Evolutionary conservation across 768 basidiomycete species (phyloP).

Genomic region (Podaxis mareebaensis): DNA sequence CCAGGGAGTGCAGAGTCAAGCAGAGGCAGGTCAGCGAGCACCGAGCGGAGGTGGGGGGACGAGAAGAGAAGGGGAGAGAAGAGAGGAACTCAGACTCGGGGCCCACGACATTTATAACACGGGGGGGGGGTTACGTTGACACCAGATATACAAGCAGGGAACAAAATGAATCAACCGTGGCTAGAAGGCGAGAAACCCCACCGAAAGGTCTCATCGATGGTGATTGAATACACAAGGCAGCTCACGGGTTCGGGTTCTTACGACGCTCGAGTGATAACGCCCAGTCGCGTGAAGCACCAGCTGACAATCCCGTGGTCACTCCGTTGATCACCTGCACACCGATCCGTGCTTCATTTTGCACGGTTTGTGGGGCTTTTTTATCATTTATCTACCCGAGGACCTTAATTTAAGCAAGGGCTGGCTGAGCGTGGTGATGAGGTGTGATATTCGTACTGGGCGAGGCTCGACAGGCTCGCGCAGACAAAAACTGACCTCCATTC

Average conservation of each 20-base stretch:
- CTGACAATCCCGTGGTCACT: constrained; percentile 10
- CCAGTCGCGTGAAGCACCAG: constrained; percentile 13
- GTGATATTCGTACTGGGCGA: no score
- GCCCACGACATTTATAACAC: constrained; percentile 23
- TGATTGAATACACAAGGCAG: constrained; percentile 6
- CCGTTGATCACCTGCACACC: constrained; percentile 11
- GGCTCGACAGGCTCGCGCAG: no score
- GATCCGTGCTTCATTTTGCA: constrained; percentile 8
- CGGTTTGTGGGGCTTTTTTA: neutral
- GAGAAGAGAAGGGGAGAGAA: constrained; percentile 16
- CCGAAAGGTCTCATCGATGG: neutral
- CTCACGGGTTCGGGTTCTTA: constrained; percentile 10
- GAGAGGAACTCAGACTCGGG: constrained; percentile 9
- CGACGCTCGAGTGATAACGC: constrained; percentile 9
- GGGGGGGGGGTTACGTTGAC: constrained; percentile 15
- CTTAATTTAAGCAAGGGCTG: neutral
- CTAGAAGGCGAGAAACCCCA: constrained; percentile 2
- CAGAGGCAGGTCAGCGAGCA: constrained; percentile 8
- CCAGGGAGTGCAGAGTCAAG: neutral
- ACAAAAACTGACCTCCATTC: neutral
- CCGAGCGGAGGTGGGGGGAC: constrained; percentile 3
- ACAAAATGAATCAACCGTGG: neutral
- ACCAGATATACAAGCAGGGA: neutral
- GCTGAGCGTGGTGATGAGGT: neutral
- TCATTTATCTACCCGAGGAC: neutral